A percentile compares a stretch with the other conserved stretches of the same genome.
Evolutionary conservation across 192 early-diverging fungal genomes (phyloP).

Genomic region (Rhizophagus sp.): DNA sequence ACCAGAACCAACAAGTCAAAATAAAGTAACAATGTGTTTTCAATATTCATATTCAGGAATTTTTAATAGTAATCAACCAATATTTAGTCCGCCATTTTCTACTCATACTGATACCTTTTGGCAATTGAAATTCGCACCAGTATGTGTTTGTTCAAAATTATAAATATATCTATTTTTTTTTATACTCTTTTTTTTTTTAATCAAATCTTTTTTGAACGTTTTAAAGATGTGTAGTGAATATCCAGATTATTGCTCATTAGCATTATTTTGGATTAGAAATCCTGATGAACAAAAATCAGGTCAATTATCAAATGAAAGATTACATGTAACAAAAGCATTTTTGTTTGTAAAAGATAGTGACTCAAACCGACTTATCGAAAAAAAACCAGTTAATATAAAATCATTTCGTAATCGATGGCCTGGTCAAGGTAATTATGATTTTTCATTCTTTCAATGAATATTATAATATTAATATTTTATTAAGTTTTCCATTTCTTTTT

Average conservation of each 20-base stretch:
- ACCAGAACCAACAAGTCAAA: no score
- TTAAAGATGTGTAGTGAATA: not conserved
- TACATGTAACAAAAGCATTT: not conserved
- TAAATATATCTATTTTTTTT: no score
- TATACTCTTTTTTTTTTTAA: not conserved
- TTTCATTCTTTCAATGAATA: no score
- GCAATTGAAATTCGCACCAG: no score
- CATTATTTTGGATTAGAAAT: not conserved
- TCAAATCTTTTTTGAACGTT: not conserved
- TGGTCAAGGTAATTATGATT: not conserved
- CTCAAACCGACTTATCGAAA: not conserved
- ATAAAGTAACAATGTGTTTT: no score
- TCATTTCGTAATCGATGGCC: not conserved
- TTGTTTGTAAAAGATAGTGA: not conserved
- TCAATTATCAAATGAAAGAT: not conserved
- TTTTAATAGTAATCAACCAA: no score
- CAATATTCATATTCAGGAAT: no score
- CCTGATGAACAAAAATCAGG: not conserved
- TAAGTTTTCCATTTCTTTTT: not conserved
- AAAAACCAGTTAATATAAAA: not conserved
- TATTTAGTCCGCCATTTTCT: no score
- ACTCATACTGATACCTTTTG: no score
- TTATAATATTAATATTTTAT: not conserved
- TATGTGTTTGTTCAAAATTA: no score
- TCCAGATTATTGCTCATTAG: not conserved